These are phyloP conservation scores for Aegilops umbellulata DNA, from an alignment of 176 grass and related monocot genomes.

Conservation along the genomic window DNA sequence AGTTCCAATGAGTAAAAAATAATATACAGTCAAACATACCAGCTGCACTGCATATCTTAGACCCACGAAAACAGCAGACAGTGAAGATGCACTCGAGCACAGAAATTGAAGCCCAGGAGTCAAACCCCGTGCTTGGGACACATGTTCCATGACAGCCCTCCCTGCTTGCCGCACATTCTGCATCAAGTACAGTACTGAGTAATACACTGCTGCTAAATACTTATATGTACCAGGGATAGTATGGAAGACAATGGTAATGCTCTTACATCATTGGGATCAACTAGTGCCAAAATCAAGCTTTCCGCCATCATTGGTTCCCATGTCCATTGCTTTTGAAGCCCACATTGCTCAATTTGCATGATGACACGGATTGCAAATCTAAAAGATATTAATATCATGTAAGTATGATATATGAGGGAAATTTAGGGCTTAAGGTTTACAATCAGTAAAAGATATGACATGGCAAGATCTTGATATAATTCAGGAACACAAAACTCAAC, in stretches of 20 bases:
- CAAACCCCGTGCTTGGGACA: slow-evolving; percentile 67
- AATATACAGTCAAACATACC: slow-evolving; percentile 44
- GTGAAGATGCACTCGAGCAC: slow-evolving; percentile 72
- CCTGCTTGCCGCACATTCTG: slow-evolving; percentile 84
- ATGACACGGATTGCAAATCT: slow-evolving; percentile 75
- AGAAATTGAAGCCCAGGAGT: slow-evolving; percentile 93
- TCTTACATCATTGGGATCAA: slow-evolving; percentile 85
- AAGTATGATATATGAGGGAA: slow-evolving; percentile 17
- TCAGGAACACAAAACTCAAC: slow-evolving; percentile 16
- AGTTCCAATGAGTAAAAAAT: slow-evolving; percentile 2
- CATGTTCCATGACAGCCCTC: slow-evolving; percentile 85
- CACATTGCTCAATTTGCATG: slow-evolving; percentile 68
- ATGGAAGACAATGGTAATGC: slow-evolving; percentile 33
- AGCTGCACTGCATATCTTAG: slow-evolving; percentile 74
- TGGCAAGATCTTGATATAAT: slow-evolving; percentile 16
- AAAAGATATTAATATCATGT: slow-evolving; percentile 38
- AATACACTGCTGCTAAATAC: slow-evolving; percentile 1
- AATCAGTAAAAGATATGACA: slow-evolving; percentile 17
- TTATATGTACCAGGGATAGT: slow-evolving; percentile 19
- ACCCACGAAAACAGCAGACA: slow-evolving; percentile 71
- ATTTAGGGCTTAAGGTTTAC: slow-evolving; percentile 2
- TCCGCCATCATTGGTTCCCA: slow-evolving; percentile 93
- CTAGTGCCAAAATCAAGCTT: slow-evolving; percentile 81
- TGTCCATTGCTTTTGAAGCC: slow-evolving; percentile 88
- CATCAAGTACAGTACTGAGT: slow-evolving; percentile 28